These are phyloP conservation scores for Aspergillus sp. DNA, from an alignment of 2,329 filamentous ascomycete genomes.

Conservation along the genomic window DNA sequence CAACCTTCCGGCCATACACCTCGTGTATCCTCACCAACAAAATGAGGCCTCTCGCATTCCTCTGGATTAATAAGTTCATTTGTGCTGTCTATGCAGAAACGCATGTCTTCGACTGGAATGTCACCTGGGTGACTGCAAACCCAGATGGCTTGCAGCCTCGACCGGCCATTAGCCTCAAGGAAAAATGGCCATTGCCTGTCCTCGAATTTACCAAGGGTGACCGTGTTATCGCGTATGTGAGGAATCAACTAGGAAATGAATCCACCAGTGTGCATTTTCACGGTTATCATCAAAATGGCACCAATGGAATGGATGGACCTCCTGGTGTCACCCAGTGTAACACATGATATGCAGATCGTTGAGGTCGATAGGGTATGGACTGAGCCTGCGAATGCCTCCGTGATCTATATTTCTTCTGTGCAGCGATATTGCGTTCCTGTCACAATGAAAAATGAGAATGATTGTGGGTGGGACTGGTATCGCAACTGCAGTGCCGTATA, in stretches of 20 bases:
- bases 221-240: slow-evolving; percentile 59
- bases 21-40: too few species aligned
- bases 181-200: slow-evolving; percentile 65
- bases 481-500: too few species aligned
- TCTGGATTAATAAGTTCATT: too few species aligned
- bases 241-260: slow-evolving; percentile 60
- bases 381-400: slow-evolving; percentile 50
- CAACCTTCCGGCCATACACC: too few species aligned
- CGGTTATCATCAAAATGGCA: slow-evolving; percentile 69
- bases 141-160: slow-evolving; percentile 47
- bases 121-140: slow-evolving; percentile 50
- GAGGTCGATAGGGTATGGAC: slow-evolving; percentile 66
- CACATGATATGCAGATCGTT: slow-evolving; percentile 58
- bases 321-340: slow-evolving; percentile 61
- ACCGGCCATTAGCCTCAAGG: slow-evolving; percentile 63
- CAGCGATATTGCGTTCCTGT: slow-evolving; percentile 51
- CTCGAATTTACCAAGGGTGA: slow-evolving; percentile 70
- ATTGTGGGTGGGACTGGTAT: too few species aligned
- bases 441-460: slow-evolving; percentile 56
- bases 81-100: too few species aligned
- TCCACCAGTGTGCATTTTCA: slow-evolving; percentile 68
- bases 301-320: slow-evolving; percentile 67
- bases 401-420: slow-evolving; percentile 59
- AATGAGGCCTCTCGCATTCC: too few species aligned
- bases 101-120: slow-evolving; percentile 39